Evolutionary conservation across 257 asterid genomes (phyloP).

Genomic region (Petunia axillaris): DNA sequence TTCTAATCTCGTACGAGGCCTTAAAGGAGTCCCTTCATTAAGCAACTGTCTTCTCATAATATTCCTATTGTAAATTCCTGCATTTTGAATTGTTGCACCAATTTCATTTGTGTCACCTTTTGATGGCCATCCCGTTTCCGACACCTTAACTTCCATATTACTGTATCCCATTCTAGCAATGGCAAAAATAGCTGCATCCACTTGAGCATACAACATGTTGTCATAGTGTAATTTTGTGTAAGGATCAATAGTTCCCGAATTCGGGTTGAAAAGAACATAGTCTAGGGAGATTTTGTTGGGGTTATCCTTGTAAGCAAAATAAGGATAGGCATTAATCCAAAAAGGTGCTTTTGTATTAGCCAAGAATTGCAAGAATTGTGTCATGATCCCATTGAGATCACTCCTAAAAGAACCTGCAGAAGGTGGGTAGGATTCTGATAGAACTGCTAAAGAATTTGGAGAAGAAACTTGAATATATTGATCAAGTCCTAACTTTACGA

Average conservation of each 20-base stretch:
- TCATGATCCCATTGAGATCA: slow-evolving; percentile 57
- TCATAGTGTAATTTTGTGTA: slow-evolving; percentile 63
- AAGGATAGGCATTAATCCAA: slow-evolving; percentile 93
- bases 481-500: slow-evolving; percentile 52
- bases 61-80: slow-evolving; percentile 67
- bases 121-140: slow-evolving; percentile 97
- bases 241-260: slow-evolving; percentile 70
- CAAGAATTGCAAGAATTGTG: slow-evolving; percentile 61
- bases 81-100: slow-evolving; percentile 68
- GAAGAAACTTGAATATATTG: slow-evolving; percentile 71
- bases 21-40: slow-evolving; percentile 74
- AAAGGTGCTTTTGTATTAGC: slow-evolving; percentile 67
- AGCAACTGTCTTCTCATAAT: slow-evolving; percentile 58
- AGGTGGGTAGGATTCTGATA: slow-evolving; percentile 77
- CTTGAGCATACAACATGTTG: slow-evolving; percentile 92
- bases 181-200: slow-evolving; percentile 71
- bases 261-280: slow-evolving; percentile 70
- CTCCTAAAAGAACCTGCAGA: slow-evolving; percentile 70
- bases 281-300: slow-evolving; percentile 61
- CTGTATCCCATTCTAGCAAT: slow-evolving; percentile 66
- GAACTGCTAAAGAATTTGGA: slow-evolving; percentile 66
- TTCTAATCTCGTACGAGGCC: slow-evolving; percentile 64
- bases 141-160: slow-evolving; percentile 63
- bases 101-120: slow-evolving; percentile 61
- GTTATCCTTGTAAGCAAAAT: slow-evolving; percentile 79